Evolutionary conservation across 2,329 filamentous ascomycete species (phyloP).

Genomic region (Ophiostoma piceae): DNA sequence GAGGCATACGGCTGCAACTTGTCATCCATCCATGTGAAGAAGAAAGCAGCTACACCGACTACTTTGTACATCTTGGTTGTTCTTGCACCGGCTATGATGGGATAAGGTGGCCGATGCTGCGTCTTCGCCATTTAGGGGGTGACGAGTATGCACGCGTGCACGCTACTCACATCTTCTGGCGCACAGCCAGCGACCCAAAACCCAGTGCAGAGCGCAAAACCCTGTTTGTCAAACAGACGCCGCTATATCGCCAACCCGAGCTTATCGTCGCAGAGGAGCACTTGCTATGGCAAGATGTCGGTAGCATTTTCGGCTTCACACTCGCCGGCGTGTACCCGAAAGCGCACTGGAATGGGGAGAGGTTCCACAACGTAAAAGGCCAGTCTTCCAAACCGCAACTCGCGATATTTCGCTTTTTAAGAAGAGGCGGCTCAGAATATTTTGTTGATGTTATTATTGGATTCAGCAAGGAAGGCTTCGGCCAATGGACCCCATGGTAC

Average conservation of each 20-base stretch:
- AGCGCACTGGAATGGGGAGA: background rate
- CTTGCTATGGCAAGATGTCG: background rate
- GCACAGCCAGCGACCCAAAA: background rate
- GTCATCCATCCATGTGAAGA: no score
- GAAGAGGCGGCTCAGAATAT: background rate
- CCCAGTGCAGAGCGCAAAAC: background rate
- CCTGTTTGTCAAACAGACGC: background rate
- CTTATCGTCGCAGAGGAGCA: background rate
- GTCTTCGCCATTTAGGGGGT: background rate
- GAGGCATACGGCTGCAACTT: background rate
- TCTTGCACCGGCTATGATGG: background rate
- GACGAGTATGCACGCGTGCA: background rate
- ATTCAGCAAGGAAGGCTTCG: background rate
- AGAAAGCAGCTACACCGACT: background rate
- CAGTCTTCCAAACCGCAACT: background rate
- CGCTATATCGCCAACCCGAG: background rate
- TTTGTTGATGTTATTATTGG: background rate
- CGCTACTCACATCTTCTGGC: background rate
- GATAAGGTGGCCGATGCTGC: background rate
- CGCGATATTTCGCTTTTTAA: background rate
- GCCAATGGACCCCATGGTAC: background rate
- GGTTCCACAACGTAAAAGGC: background rate
- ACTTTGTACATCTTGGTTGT: background rate
- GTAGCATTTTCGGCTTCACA: background rate
- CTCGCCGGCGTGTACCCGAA: background rate